These are phyloP conservation scores for Phialophora tarda DNA, from an alignment of 2,329 filamentous ascomycete species.

Conservation along the genomic window DNA sequence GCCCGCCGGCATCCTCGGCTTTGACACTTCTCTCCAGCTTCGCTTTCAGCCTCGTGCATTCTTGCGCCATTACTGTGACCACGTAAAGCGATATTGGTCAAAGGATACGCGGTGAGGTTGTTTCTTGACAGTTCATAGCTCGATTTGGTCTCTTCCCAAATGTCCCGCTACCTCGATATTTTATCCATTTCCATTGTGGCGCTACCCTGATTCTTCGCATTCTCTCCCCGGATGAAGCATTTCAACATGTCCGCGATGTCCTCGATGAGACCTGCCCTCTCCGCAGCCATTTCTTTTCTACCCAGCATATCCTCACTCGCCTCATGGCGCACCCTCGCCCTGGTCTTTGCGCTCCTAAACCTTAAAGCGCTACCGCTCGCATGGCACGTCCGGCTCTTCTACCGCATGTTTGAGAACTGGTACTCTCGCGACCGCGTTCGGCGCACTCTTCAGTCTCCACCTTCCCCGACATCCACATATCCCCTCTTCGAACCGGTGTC, in stretches of 20 bases:
- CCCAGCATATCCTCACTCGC: constrained; percentile 23
- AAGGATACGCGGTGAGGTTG: neutral
- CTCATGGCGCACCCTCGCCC: constrained; percentile 45
- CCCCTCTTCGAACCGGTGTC: constrained; percentile 76
- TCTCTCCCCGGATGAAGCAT: neutral
- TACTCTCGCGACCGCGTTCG: constrained; percentile 50
- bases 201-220: neutral
- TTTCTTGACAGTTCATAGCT: neutral
- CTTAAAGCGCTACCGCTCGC: constrained; percentile 75
- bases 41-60: neutral
- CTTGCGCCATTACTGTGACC: neutral
- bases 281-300: constrained; percentile 15
- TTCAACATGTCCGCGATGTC: neutral
- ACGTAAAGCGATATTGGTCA: neutral
- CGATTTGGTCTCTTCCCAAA: neutral
- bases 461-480: constrained; percentile 44
- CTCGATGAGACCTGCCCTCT: neutral
- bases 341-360: constrained; percentile 67
- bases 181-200: neutral
- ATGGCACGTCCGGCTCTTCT: constrained; percentile 73
- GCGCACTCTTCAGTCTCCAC: constrained; percentile 46
- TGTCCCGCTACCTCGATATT: neutral
- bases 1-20: neutral
- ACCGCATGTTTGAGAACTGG: constrained; percentile 62
- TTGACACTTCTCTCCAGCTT: neutral